These are phyloP conservation scores for Salvia sclarea DNA, from an alignment of 305 asterid species.

Conservation along the genomic window DNA sequence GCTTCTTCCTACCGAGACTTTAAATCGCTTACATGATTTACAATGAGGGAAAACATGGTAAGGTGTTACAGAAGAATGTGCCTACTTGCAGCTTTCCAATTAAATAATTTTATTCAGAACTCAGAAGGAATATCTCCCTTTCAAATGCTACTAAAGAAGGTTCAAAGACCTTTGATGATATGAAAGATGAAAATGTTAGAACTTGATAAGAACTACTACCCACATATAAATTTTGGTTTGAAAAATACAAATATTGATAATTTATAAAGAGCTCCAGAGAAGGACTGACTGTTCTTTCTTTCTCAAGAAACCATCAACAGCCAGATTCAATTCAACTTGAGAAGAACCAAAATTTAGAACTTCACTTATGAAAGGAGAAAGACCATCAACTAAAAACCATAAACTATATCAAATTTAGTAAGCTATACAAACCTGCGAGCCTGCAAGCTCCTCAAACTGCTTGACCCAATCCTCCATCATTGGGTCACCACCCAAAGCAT, in stretches of 20 bases:
- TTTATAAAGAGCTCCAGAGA: constrained; percentile 3
- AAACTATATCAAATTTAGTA: constrained; percentile 18
- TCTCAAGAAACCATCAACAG: constrained; percentile 18
- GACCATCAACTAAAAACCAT: not conserved
- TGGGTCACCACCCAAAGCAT: constrained; percentile 63
- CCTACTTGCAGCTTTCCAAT: not conserved
- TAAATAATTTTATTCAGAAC: not conserved
- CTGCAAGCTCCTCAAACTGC: constrained; percentile 97
- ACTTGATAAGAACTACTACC: not conserved
- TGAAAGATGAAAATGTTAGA: not conserved
- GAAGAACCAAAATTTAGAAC: not conserved
- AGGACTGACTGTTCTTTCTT: not conserved
- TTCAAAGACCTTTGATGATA: not conserved
- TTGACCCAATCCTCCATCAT: constrained; percentile 95
- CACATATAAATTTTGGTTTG: not conserved
- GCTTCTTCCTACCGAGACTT: not conserved
- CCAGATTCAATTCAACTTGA: not conserved
- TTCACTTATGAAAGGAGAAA: constrained; percentile 16
- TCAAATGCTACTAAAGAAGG: not conserved
- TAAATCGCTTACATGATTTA: not conserved
- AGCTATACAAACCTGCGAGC: constrained; percentile 65
- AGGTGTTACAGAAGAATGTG: not conserved
- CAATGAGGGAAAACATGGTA: not conserved
- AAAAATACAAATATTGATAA: not conserved
- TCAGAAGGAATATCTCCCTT: not conserved